Percentiles rank a stretch among this genome's conserved stretches.
phyloP scores from a whole-genome alignment of 1,139 yeast genomes.

The Nematodospora anomalae region DNA sequence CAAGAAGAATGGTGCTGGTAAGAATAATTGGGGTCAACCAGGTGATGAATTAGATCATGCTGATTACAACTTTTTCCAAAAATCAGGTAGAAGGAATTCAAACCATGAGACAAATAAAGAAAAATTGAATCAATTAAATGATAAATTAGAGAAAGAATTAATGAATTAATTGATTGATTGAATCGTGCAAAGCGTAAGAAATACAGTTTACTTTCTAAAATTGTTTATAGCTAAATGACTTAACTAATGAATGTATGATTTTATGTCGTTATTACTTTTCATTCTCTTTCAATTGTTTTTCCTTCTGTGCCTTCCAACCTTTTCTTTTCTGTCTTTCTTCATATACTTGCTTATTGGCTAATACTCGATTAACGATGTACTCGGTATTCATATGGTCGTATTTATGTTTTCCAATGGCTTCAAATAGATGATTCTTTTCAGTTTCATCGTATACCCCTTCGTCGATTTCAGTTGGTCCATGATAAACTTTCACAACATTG shows the following conservation, averaged over 20 bases:
- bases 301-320: constrained; percentile 65
- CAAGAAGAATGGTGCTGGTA: constrained; percentile 86
- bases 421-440: constrained; percentile 25
- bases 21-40: constrained; percentile 70
- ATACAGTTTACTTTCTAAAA: neutral
- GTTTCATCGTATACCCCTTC: constrained; percentile 40
- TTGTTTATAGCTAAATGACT: neutral
- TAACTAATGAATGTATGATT: no score
- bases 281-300: constrained; percentile 26
- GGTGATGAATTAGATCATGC: constrained; percentile 63
- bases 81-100: constrained; percentile 40
- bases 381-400: constrained; percentile 62
- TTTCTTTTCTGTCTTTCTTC: constrained; percentile 79
- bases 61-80: constrained; percentile 24
- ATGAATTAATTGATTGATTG: constrained; percentile 6
- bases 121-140: constrained; percentile 25
- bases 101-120: constrained; percentile 38
- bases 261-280: constrained; percentile 10
- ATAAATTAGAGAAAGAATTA: constrained; percentile 24
- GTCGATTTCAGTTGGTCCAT: constrained; percentile 57
- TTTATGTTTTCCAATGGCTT: constrained; percentile 52
- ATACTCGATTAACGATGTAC: constrained; percentile 67
- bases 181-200: no score
- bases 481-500: constrained; percentile 52
- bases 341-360: constrained; percentile 61